These are phyloP conservation scores for Sugiyamaella boreocaroliniensis DNA, from an alignment of 805 yeast genomes.

Conservation along the genomic window DNA sequence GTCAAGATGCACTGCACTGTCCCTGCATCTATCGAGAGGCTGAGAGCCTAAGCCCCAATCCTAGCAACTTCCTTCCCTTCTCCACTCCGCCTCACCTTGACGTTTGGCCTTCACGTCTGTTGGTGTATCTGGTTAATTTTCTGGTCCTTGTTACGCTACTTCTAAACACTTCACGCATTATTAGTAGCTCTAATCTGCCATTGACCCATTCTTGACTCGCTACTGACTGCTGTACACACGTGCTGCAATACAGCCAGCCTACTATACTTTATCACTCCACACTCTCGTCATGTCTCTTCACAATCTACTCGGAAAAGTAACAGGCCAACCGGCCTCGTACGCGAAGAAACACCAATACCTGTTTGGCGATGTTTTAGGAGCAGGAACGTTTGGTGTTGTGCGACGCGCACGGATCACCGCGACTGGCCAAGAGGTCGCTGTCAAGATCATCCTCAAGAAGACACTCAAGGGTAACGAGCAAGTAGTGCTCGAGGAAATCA, in stretches of 20 bases:
- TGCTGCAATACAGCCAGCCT: no score
- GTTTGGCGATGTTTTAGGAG: conserved; percentile 82
- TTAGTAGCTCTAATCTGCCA: no score
- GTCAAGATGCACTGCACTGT: not conserved
- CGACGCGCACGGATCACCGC: conserved; percentile 55
- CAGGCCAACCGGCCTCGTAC: conserved; percentile 70
- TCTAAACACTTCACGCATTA: no score
- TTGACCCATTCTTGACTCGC: no score
- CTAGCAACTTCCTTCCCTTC: no score
- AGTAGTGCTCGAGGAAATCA: conserved; percentile 72
- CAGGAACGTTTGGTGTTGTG: conserved; percentile 93
- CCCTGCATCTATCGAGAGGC: not conserved
- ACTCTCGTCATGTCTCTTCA: conserved; percentile 3
- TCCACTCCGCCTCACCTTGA: no score
- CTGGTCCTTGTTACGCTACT: no score
- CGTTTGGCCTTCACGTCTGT: no score
- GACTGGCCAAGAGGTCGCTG: conserved; percentile 70
- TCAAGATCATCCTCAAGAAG: conserved; percentile 81
- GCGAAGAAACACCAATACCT: conserved; percentile 60
- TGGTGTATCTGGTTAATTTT: no score
- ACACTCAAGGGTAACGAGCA: conserved; percentile 73
- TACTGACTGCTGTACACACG: no score
- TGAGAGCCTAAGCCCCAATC: not conserved
- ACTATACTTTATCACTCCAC: no score
- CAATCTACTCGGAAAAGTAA: conserved; percentile 42